Percentiles rank a stretch among this genome's conserved stretches.
These are phyloP conservation scores for Monosporascus sp. DNA, from an alignment of 2,329 filamentous ascomycete genomes.

Conservation along the genomic window DNA sequence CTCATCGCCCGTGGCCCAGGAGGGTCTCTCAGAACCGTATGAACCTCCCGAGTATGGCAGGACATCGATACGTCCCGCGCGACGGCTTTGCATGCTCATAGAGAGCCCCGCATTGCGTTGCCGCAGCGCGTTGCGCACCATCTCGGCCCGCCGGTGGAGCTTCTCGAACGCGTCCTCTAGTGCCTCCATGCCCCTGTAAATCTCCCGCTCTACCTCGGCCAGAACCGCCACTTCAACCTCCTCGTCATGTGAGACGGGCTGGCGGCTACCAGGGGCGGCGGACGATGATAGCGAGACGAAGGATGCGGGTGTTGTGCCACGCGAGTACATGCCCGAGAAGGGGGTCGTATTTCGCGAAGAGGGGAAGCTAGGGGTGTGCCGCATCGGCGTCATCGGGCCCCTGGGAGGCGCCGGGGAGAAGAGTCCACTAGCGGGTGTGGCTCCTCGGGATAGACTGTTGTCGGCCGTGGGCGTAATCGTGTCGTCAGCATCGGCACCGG, in stretches of 20 bases:
- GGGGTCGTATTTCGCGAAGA: conserved; percentile 43
- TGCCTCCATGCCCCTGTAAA: conserved; percentile 89
- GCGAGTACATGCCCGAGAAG: conserved; percentile 46
- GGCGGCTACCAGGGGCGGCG: conserved; percentile 36
- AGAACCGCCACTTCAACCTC: conserved; percentile 88
- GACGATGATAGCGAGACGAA: conserved; percentile 34
- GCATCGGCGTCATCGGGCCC: conserved; percentile 35
- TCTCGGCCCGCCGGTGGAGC: conserved; percentile 79
- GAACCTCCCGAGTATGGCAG: conserved; percentile 46
- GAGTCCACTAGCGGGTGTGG: conserved; percentile 48
- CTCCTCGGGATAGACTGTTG: conserved; percentile 42
- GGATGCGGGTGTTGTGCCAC: conserved; percentile 52
- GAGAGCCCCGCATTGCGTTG: conserved; percentile 76
- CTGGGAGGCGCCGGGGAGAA: conserved; percentile 36
- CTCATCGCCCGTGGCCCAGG: conserved; percentile 39
- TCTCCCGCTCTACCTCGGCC: conserved; percentile 87
- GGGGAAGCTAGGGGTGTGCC: conserved; percentile 35
- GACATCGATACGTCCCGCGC: conserved; percentile 46
- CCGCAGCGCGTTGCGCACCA: conserved; percentile 71
- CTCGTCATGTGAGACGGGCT: conserved; percentile 81
- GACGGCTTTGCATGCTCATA: conserved; percentile 56
- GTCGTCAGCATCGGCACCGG: conserved; percentile 68
- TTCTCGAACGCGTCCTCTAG: conserved; percentile 92
- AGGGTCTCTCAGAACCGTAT: conserved; percentile 42
- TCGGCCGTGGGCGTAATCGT: conserved; percentile 34